Conservation (phyloP, 805 yeast genomes). For the Kregervanrija pseudodelftensis region DNA sequence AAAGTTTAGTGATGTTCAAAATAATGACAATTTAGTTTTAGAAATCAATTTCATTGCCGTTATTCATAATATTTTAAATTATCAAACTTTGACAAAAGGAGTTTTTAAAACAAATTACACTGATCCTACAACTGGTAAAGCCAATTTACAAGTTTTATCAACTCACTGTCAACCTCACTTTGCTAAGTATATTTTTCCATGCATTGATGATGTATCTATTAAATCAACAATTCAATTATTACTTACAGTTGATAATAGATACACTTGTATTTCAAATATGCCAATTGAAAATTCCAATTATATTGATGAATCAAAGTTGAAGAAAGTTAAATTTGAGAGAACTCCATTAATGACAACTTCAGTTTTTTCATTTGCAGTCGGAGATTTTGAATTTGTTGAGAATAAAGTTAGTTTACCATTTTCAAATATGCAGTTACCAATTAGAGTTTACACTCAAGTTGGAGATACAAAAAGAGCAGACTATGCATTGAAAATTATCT, state of each 20-base stretch:
- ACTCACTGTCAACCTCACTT: slow-evolving; percentile 70
- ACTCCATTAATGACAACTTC: slow-evolving; percentile 60
- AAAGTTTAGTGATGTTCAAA: slow-evolving; percentile 11
- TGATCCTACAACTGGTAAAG: slow-evolving; percentile 39
- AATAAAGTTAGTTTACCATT: slow-evolving; percentile 22
- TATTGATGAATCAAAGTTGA: slow-evolving; percentile 14
- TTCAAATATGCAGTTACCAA: slow-evolving; percentile 30
- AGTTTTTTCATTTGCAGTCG: slow-evolving; percentile 60
- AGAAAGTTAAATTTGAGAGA: slow-evolving; percentile 36
- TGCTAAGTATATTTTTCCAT: slow-evolving; percentile 59
- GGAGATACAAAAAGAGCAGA: slow-evolving; percentile 43
- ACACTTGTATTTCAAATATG: slow-evolving; percentile 47
- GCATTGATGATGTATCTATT: slow-evolving; percentile 55
- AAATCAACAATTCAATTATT: slow-evolving; percentile 47
- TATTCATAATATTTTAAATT: slow-evolving; percentile 43
- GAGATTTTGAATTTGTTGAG: slow-evolving; percentile 54
- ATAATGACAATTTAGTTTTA: slow-evolving; percentile 7
- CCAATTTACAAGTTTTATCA: slow-evolving; percentile 49
- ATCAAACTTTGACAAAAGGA: slow-evolving; percentile 53
- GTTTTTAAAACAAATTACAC: slow-evolving; percentile 61
- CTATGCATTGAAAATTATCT: slow-evolving; percentile 43
- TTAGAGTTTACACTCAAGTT: slow-evolving; percentile 48
- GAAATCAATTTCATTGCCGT: slow-evolving; percentile 43
- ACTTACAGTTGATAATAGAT: slow-evolving; percentile 37
- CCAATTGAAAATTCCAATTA: slow-evolving; percentile 22